Conservation (phyloP, 2,329 filamentous ascomycete genomes). For the Ustulina deusta region DNA sequence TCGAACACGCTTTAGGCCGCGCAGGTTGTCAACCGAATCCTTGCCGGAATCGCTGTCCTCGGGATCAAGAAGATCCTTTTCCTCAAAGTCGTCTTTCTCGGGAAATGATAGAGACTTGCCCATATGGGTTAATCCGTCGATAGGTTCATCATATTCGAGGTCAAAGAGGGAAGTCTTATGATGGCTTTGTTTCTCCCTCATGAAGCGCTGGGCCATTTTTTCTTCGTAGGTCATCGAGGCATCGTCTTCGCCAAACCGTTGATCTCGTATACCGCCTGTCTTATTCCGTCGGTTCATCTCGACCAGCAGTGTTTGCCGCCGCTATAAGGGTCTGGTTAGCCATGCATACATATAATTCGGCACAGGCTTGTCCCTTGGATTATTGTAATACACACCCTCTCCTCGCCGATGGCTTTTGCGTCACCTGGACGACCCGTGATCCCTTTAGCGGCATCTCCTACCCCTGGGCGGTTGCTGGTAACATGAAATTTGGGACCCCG, state of each 20-base stretch:
- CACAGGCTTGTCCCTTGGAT: neutral
- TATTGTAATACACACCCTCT: constrained; percentile 69
- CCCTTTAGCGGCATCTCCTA: constrained; percentile 65
- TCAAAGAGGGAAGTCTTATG: constrained; percentile 87
- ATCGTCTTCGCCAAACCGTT: constrained; percentile 95
- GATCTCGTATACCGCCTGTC: constrained; percentile 90
- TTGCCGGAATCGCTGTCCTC: constrained; percentile 71
- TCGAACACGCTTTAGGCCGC: constrained; percentile 69
- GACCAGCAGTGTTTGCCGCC: constrained; percentile 84
- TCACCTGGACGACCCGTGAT: constrained; percentile 82
- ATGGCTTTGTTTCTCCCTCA: constrained; percentile 83
- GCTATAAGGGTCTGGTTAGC: constrained; percentile 57
- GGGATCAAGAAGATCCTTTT: constrained; percentile 71
- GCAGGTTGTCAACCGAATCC: constrained; percentile 64
- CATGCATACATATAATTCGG: constrained; percentile 11
- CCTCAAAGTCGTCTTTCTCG: constrained; percentile 79
- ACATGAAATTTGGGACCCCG: constrained; percentile 87
- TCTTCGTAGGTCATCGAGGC: constrained; percentile 94
- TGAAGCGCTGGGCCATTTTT: constrained; percentile 90
- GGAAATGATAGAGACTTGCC: constrained; percentile 73
- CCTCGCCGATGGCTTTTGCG: constrained; percentile 87
- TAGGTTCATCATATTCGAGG: constrained; percentile 81
- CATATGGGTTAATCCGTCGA: constrained; percentile 80
- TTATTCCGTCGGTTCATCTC: constrained; percentile 93
- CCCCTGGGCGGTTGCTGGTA: constrained; percentile 72